These are phyloP conservation scores for Trichosporon ovoides DNA, from an alignment of 1,284 basidiomycete genomes.

Conservation along the genomic window DNA sequence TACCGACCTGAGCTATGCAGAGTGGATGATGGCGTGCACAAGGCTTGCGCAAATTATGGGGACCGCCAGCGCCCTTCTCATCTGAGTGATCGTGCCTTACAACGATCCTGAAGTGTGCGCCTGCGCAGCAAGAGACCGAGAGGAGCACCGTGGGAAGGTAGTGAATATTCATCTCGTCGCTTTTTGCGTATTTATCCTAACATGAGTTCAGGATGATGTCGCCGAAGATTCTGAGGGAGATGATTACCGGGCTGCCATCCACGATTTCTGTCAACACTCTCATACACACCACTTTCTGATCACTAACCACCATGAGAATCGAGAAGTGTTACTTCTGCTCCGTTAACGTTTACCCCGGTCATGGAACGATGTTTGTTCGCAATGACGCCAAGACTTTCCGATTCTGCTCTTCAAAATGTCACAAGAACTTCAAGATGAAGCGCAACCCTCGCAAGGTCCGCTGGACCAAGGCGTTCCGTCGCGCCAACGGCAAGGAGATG, in stretches of 20 bases:
- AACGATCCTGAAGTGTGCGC: no score
- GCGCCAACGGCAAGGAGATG: slow-evolving; percentile 99
- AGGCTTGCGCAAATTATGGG: no score
- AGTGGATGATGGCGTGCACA: no score
- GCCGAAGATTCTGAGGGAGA: not conserved
- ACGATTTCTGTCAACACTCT: slow-evolving; percentile 5
- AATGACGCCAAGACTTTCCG: slow-evolving; percentile 96
- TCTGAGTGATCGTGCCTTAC: no score
- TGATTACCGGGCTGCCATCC: not conserved
- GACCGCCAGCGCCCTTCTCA: no score
- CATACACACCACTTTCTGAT: not conserved
- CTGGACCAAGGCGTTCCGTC: slow-evolving; percentile 99
- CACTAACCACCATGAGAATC: slow-evolving; percentile 59
- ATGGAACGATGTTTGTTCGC: slow-evolving; percentile 89
- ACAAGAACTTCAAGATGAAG: slow-evolving; percentile 99
- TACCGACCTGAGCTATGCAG: no score
- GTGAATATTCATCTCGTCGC: no score
- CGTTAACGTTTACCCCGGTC: slow-evolving; percentile 88
- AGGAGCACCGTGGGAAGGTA: no score
- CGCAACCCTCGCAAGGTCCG: slow-evolving; percentile 97
- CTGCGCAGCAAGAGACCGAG: no score
- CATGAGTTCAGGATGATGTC: no score
- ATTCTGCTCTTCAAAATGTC: slow-evolving; percentile 96
- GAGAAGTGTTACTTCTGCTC: slow-evolving; percentile 90
- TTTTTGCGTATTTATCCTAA: no score